Evolutionary conservation across 1,284 basidiomycete species (phyloP), one percentile per base, ranked within the genome.

Genomic region (Sporisorium exsertum): DNA sequence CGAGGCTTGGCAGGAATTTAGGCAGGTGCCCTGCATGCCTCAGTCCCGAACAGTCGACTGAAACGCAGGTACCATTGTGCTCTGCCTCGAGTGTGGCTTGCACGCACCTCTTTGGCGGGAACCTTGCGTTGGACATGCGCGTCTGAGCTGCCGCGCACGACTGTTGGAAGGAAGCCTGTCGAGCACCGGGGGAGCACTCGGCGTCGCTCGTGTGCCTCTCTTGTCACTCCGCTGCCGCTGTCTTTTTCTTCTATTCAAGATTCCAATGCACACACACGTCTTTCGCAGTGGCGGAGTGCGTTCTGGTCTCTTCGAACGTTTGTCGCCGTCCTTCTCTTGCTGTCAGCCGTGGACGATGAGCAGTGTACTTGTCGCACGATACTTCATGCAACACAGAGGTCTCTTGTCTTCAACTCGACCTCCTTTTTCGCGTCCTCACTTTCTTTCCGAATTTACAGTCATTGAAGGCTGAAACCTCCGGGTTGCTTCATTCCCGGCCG

Each of bases 1-100:
- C 37, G 32, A 55, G 45, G 60, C 66, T 69, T 69, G 66, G 59
- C 56, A 63, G 46, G 52, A n/a, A 54, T 53, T 58, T 20, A 2
- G 18, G 20, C 18, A 13, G 27, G 26, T n/a, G 20, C 29, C 49
- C 37, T 42, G 56, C 56, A 55, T 37, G 56, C 57, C 50, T 53
- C 45, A 12, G 16, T 8, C 16, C n/a, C 22, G 20, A 24, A 5
- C 35, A 1, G 22, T 40, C 29, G 20, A 37, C 33, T 18, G 46
- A 5, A 7, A 46, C 54, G 55, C 55, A 57, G 45, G 56, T 49
- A 47, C 54, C 33, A 35, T 35, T n/a, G 43, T 24, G 29, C 24
- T 29, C 22, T 5, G 10, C 33, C 18, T 51, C 29, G 16, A 52
- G 22, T 35, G 18, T 32, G 50, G 27, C 47, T 50, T 50, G 47